Base-by-base conservation (phyloP, 805 yeast species). In the Pichia thaimueangensis region DNA sequence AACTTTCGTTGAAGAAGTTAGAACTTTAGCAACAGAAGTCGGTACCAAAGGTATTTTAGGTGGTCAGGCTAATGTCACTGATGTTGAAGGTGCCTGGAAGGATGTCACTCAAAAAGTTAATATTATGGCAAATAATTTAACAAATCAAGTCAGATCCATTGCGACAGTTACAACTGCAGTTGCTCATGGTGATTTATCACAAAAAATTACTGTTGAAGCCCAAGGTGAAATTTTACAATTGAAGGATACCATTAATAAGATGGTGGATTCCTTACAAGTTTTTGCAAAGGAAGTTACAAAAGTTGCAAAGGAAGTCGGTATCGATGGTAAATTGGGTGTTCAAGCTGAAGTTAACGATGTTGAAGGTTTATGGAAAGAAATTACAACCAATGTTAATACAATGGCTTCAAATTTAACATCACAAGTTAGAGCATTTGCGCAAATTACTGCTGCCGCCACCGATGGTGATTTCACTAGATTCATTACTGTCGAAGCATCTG, bases 381-480 rank as follows among this genome's bases (percentile, higher is more conserved):
- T 86, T 56, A 86, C 94, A 22, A 84, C 93, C 16, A 86, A 86
- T 63, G 96, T 86, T 50, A 86, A 86, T 58, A 86, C 91, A 20
- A 86, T 86, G 96, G 95, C 96, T 40, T 80, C 91, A n/a, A 86
- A 86, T 60, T 74, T 86, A 59, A 86, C 96, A 0, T 82, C 94
- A 1, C 96, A 86, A 66, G 95, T 86, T 56, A 76, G 95, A 63
- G 95, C 95, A 0, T 86, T 86, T 67, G 95, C 94, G 30, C 94
- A 86, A 59, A 86, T 86, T 55, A 86, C 96, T 0, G 95, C 93
- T 21, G 93, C 96, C 23, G 95, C 95, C 12, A 86, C 95, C 3
- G 95, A 86, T 64, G 95, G 95, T 58, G 95, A 86, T 60, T 86
- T 86, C 63, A 86, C 95, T 0, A 73, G 91, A 50, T 83, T 86